Base-by-base conservation (phyloP, 768 basidiomycete genomes). In the Floccularia luteovirens region DNA sequence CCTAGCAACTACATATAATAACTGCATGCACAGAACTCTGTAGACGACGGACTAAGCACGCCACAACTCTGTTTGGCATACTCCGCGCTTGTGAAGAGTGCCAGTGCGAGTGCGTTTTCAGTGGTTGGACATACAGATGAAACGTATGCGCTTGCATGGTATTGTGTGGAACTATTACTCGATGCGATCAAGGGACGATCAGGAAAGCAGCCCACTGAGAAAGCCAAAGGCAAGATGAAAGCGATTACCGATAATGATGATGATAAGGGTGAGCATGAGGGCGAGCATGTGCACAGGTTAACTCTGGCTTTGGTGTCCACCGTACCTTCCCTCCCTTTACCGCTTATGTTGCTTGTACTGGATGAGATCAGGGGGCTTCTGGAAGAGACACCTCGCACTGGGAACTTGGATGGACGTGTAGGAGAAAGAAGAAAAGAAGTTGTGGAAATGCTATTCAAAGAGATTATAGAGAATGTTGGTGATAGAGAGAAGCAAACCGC, bases 61-160 rank as follows among this genome's bases (percentile, higher is more conserved):
- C 41, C 66, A 0, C 90, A 91, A 51, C 68, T 91, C 5, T 62
- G 81, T 21, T 67, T 89, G 28, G 88, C 90, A 4, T 90, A 75
- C 51, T 66, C 81, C n/a, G 73, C 82, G 5, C 67, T 90, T 10
- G 77, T 87, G 19, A 64, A 71, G 44, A 72, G 77, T 40, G 82
- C 84, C 1, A 65, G 67, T 27, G 63, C 69, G 2, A 63, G 63
- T 37, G 57, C 64, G 30, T 48, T 50, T 25, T 24, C 52, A 4
- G 32, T 41, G 11, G 36, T 49, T 27, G 30, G 45, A 16, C 40
- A 36, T 20, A 24, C 57, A 25, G 53, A 55, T 34, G 57, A 60
- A 27, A 47, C 49, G 43, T 53, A 69, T 36, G 61, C 71, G 0
- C 66, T 86, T n/a, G 77, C 77, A 3, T 83, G 81, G 76, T 72